Evolutionary conservation across 1,284 basidiomycete species (phyloP), one percentile per base, ranked within the genome.

Genomic region (Golubevia sp.): DNA sequence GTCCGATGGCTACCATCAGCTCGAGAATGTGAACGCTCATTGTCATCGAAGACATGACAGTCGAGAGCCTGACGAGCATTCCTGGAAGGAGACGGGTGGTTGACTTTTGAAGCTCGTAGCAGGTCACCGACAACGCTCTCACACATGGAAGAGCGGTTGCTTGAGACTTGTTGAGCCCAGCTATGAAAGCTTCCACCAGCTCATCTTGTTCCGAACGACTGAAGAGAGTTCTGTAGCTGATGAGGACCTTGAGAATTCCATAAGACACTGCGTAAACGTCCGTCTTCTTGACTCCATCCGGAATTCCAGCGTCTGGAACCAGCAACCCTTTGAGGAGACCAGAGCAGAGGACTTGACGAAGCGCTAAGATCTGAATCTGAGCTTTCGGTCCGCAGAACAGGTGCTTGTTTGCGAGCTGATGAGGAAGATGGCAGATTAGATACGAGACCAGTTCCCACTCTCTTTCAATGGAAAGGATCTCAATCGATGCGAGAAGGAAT

Each of bases 1-100:
- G 69, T n/a, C 74, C 76, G 48, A 82, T 70, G 44, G 77, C 70
- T 18, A 71, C 74, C 27, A 83, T 77, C 44, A 83, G 71, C 68
- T 83, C 81, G 49, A 83, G 62, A 51, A 83, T 83, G 64, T 82
- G 81, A n/a, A 82, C 79, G 55, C 77, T 82, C 79, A 82, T 82
- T 20, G 76, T 72, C 69, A 75, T 81, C 34, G 76, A 77, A 25
- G 77, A 80, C 72, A 81, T 78, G 49, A 83, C 77, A 24, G 76
- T 79, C 8, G 79, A 77, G 30, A 83, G 74, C 56, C 75, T 80
- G 23, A 80, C 71, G 7, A 83, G 72, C 66, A 81, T 75, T 21
- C 67, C 62, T 21, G n/a, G 24, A 34, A 79, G 71, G 56, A 74
- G 65, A 24, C 76, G 76, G 27, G 76, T 82, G 26, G 81, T 71